Evolutionary conservation across 2,329 filamentous ascomycete species (phyloP).

Genomic region (Alternaria alternata): DNA sequence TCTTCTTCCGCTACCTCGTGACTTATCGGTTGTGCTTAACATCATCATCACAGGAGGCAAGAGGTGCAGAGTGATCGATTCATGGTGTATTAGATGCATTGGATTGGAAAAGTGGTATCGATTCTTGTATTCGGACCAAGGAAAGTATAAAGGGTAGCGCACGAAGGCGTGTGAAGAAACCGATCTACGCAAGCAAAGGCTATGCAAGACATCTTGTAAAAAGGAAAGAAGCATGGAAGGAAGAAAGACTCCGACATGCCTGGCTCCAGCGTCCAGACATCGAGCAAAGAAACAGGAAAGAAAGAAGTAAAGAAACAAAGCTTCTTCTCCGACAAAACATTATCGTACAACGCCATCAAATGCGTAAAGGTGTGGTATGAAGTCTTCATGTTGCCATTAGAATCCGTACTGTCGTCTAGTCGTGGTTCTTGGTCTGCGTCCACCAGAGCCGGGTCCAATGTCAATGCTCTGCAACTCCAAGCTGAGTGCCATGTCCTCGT

Average conservation of each 20-base stretch:
- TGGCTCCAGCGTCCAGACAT: slow-evolving; percentile 10
- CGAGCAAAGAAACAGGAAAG: slow-evolving; percentile 3
- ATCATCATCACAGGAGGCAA: neutral
- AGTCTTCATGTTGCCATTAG: slow-evolving; percentile 8
- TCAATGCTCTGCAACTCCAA: slow-evolving; percentile 70
- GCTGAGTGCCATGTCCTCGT: slow-evolving; percentile 64
- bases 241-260: slow-evolving; percentile 12
- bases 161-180: neutral
- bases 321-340: neutral
- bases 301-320: neutral
- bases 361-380: neutral
- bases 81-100: neutral
- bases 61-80: neutral
- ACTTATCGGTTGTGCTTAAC: too few species aligned
- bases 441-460: slow-evolving; percentile 48
- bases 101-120: neutral
- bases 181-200: neutral
- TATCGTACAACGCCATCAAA: slow-evolving; percentile 16
- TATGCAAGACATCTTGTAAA: neutral
- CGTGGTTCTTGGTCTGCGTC: slow-evolving; percentile 25
- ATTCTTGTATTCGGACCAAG: neutral
- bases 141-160: neutral
- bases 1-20: neutral
- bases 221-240: neutral
- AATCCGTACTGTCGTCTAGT: slow-evolving; percentile 25